These are phyloP conservation scores for Trypanosoma mega DNA, from an alignment of 208 protist genomes.

Conservation along the genomic window DNA sequence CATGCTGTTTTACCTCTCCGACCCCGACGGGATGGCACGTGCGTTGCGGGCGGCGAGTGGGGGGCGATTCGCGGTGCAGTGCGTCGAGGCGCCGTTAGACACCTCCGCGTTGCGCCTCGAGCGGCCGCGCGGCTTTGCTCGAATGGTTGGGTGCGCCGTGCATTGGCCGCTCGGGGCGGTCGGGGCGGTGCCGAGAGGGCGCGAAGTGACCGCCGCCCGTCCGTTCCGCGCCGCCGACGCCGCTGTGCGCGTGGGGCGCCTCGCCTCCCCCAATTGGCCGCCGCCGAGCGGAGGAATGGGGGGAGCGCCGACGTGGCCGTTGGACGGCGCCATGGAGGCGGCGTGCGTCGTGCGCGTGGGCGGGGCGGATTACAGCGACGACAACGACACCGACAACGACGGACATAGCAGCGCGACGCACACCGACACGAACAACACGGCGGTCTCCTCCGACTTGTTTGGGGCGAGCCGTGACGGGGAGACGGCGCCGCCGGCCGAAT, in stretches of 20 bases:
- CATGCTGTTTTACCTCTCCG: slow-evolving; percentile 8
- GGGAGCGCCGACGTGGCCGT: background rate
- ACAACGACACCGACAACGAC: background rate
- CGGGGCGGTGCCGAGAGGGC: slow-evolving; percentile 1
- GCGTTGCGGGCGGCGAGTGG: too few species aligned
- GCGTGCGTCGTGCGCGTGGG: background rate
- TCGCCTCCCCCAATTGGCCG: too few species aligned
- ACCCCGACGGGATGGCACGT: too few species aligned
- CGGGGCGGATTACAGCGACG: slow-evolving; percentile 12
- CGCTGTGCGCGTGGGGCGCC: too few species aligned
- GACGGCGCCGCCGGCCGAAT: too few species aligned
- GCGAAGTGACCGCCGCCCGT: background rate
- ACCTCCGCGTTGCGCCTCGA: slow-evolving; percentile 10
- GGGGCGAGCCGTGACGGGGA: background rate
- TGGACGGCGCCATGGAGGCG: background rate
- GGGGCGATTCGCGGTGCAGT: too few species aligned
- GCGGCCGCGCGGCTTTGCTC: slow-evolving; percentile 11
- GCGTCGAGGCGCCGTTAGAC: background rate
- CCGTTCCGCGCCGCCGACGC: too few species aligned
- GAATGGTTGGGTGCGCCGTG: background rate
- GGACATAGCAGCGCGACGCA: too few species aligned
- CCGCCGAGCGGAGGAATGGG: too few species aligned
- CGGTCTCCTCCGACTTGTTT: background rate
- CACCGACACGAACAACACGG: too few species aligned
- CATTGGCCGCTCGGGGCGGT: slow-evolving; percentile 10